Percentiles rank a stretch among this genome's conserved stretches.
Evolutionary conservation across 257 asterid species (phyloP).

Genomic region (Solanum lycopersicoides): DNA sequence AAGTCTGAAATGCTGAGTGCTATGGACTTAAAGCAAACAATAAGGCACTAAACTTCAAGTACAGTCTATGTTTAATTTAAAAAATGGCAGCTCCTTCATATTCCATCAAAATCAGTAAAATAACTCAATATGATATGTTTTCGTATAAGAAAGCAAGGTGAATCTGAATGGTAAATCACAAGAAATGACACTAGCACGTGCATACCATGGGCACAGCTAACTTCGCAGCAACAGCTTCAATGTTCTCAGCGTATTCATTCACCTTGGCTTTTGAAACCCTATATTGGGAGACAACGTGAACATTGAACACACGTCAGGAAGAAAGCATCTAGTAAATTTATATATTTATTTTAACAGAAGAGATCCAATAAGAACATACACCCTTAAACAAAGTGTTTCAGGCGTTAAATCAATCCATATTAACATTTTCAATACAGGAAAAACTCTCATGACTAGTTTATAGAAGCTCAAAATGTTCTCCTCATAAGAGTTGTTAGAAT

Average conservation of each 20-base stretch:
- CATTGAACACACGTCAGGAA: not conserved
- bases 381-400: not conserved
- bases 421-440: not conserved
- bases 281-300: not conserved
- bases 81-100: not conserved
- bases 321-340: not conserved
- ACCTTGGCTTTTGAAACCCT: constrained; percentile 71
- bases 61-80: not conserved
- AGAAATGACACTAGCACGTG: not conserved
- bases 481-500: not conserved
- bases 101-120: not conserved
- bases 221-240: constrained; percentile 75
- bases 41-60: not conserved
- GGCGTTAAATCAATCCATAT: not conserved
- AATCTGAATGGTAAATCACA: not conserved
- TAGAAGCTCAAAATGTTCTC: not conserved
- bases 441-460: not conserved
- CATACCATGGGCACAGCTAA: constrained; percentile 48
- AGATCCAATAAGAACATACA: not conserved
- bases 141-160: not conserved
- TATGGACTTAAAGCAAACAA: not conserved
- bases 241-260: constrained; percentile 64
- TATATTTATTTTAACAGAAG: not conserved
- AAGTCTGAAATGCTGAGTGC: not conserved
- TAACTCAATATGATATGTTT: not conserved